A percentile compares a stretch with the other conserved stretches of the same genome.
These are phyloP conservation scores for Maudiozyma pseudohumilis DNA, from an alignment of 805 yeast genomes.

Conservation along the genomic window DNA sequence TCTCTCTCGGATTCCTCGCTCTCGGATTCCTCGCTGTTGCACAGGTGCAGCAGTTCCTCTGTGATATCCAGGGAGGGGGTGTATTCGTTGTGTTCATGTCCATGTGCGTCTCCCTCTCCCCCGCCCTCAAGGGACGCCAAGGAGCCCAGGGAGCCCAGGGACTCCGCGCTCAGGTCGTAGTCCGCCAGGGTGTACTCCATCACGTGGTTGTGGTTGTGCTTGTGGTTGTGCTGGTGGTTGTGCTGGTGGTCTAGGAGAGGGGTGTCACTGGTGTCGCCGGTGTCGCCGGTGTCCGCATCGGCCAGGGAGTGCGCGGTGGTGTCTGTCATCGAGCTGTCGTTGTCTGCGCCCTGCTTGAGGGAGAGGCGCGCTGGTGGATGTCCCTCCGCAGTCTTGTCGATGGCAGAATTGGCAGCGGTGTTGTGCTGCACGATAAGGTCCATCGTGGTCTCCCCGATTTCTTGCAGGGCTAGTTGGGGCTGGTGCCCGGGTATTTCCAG, in stretches of 20 bases:
- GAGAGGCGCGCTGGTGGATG: neutral
- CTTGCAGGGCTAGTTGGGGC: too few relatives aligned
- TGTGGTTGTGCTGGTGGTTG: neutral
- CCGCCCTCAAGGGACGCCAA: neutral
- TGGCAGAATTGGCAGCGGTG: slow-evolving; percentile 13
- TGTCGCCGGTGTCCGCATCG: too few relatives aligned
- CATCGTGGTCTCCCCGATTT: slow-evolving; percentile 29
- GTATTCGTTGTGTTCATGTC: neutral
- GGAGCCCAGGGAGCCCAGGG: neutral
- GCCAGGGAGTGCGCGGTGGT: too few relatives aligned
- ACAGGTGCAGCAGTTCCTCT: neutral
- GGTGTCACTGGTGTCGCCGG: too few relatives aligned
- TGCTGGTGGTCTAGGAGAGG: neutral
- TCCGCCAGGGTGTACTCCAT: slow-evolving; percentile 4
- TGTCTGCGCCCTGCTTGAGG: neutral
- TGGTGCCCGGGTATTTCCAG: too few relatives aligned
- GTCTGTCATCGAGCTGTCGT: neutral
- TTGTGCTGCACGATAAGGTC: slow-evolving; percentile 23
- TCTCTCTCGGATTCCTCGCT: neutral
- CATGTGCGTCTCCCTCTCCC: neutral
- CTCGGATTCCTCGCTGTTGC: too few relatives aligned
- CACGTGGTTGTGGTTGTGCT: neutral
- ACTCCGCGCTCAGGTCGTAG: slow-evolving; percentile 2
- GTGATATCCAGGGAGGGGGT: too few relatives aligned
- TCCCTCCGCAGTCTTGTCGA: too few relatives aligned